A percentile compares a stretch with the other conserved stretches of the same genome.
Evolutionary conservation across 768 basidiomycete species (phyloP).

Genomic region (Lyophyllum shimeji): DNA sequence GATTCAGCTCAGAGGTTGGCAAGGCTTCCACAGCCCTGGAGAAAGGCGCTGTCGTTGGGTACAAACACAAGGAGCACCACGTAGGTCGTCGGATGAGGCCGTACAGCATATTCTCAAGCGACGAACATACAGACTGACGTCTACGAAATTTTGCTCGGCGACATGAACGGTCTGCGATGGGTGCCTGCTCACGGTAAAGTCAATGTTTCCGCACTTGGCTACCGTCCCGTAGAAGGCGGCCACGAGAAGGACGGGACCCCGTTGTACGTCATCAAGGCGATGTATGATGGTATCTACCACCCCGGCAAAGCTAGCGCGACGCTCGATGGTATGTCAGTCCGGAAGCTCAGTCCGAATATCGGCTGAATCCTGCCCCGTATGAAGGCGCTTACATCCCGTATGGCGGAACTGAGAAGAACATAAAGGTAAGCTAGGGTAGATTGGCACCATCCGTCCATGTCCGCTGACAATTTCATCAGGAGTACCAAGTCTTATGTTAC

Average conservation of each 20-base stretch:
- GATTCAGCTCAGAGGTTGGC: conserved; percentile 51
- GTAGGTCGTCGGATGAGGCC: conserved; percentile 31
- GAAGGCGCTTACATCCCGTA: conserved; percentile 58
- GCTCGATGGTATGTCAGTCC: conserved; percentile 38
- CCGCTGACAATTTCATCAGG: conserved; percentile 15
- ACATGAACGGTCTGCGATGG: conserved; percentile 59
- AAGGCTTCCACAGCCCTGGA: conserved; percentile 59
- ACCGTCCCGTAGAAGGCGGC: conserved; percentile 66
- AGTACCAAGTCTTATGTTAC: conserved; percentile 40
- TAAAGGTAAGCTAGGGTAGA: conserved; percentile 38
- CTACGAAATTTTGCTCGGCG: conserved; percentile 73
- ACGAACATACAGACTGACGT: conserved; percentile 43
- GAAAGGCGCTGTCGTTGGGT: conserved; percentile 67
- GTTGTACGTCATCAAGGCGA: conserved; percentile 62
- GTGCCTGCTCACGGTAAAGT: conserved; percentile 47
- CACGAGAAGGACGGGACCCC: conserved; percentile 58
- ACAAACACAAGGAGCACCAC: conserved; percentile 54
- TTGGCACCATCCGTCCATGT: background rate
- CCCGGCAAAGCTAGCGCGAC: conserved; percentile 66
- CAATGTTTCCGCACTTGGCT: conserved; percentile 41
- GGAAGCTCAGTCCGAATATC: background rate
- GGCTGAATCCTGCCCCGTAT: background rate
- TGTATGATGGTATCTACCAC: conserved; percentile 47
- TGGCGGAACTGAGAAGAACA: conserved; percentile 47
- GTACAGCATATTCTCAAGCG: background rate